Conservation (phyloP, 331 rosid species). For the Phaseolus coccineus region DNA sequence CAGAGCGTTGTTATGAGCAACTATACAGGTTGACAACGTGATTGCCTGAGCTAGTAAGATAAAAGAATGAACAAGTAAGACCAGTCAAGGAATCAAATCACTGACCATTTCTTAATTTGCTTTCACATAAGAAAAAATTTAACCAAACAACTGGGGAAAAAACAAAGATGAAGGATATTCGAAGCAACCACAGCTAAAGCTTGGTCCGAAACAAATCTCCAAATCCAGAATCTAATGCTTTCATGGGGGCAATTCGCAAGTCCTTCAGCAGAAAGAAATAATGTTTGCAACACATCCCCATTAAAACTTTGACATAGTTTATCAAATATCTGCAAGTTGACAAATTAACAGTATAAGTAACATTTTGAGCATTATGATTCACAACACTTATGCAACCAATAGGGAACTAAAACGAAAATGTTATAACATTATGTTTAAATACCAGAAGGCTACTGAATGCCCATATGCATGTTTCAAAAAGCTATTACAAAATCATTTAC, state of each 20-base stretch:
- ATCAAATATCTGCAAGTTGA: conserved; percentile 76
- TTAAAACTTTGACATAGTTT: conserved; percentile 76
- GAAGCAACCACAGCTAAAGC: conserved; percentile 69
- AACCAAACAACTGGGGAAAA: conserved; percentile 14
- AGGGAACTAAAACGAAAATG: conserved; percentile 11
- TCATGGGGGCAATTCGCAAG: conserved; percentile 68
- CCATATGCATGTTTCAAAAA: conserved; percentile 18
- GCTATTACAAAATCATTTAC: conserved; percentile 25
- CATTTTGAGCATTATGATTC: conserved; percentile 30
- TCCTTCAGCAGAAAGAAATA: conserved; percentile 73
- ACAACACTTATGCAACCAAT: conserved; percentile 8
- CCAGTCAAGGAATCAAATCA: conserved; percentile 68
- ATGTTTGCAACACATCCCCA: conserved; percentile 74
- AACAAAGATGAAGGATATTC: conserved; percentile 68
- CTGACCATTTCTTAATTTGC: conserved; percentile 19
- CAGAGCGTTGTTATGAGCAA: conserved; percentile 82
- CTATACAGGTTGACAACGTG: conserved; percentile 81
- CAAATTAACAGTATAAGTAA: conserved; percentile 8
- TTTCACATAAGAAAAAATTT: conserved; percentile 36
- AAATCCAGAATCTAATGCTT: conserved; percentile 60
- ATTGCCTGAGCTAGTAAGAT: conserved; percentile 87
- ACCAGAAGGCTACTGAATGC: conserved; percentile 23
- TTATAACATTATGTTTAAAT: neutral
- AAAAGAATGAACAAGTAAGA: conserved; percentile 75
- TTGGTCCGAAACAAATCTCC: conserved; percentile 74